Evolutionary conservation across 805 yeast genomes (phyloP), one percentile per base, ranked within the genome.

Genomic region (Tanozyma kutaoensis): DNA sequence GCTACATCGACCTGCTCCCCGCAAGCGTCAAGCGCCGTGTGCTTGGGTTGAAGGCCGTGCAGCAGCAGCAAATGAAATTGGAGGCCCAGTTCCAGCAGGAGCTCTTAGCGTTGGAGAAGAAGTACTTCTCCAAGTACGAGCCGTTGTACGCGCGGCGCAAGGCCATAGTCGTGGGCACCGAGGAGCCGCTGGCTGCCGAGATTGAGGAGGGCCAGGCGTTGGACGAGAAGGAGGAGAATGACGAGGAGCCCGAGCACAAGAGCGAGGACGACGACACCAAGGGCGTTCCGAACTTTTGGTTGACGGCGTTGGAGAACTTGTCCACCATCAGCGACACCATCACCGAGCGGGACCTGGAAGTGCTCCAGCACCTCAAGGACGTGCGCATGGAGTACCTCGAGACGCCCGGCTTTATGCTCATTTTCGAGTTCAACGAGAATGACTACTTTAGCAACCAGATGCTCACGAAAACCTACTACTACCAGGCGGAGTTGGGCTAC

Each of bases 241-340:
- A 52, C 6, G 62, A 50, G 12, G 58, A 52, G 8, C 65, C 54
- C 3, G 59, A 49, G 8, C 57, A 52, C 12, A 59, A 48, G 15
- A 66, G 55, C 12, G 48, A 38, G 6, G 51, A 35, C 26, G 49
- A 29, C 21, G 62, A 51, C 17, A 60, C 52, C 13, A 63, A 62
- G 35, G 98, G 98, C 37, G 71, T 91, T 39, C 97, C 98, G 31
- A 74, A 79, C 26, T 91, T 91, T 65, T 91, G 98, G 98, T 66
- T 88, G 43, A 91, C 97, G 12, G 93, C 97, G 5, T 62, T 91
- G 54, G 88, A 79, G 52, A 91, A 86, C 57, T 62, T 91, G 41
- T 71, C 74, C 16, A 73, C 80, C 16, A 72, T 86, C 26, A 69
- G 84, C 19, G 93, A 85, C 35, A 73, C 82, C 37, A 80, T 91